A percentile compares a stretch with the other conserved stretches of the same genome.
Conservation (phyloP, 2,329 filamentous ascomycete species). For the Microcyclosporella mali region DNA sequence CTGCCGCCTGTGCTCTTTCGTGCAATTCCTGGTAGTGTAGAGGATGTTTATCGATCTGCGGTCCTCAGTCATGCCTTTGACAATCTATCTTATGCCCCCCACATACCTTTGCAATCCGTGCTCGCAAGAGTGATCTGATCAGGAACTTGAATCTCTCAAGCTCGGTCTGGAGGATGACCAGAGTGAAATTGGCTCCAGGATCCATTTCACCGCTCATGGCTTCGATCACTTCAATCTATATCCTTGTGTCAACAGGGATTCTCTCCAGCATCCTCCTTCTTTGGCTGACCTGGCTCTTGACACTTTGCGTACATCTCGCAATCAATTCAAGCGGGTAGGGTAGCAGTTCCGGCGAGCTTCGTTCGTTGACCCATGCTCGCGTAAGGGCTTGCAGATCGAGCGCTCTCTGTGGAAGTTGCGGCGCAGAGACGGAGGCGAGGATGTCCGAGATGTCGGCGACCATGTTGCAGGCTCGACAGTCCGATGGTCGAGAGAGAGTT, state of each 20-base stretch:
- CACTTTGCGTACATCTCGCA: slow-evolving; percentile 67
- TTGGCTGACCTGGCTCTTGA: slow-evolving; percentile 21
- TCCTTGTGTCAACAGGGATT: slow-evolving; percentile 8
- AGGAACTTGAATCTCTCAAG: slow-evolving; percentile 91
- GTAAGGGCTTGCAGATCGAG: slow-evolving; percentile 84
- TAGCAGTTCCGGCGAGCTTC: slow-evolving; percentile 82
- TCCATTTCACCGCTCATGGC: slow-evolving; percentile 75
- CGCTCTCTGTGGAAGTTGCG: slow-evolving; percentile 49
- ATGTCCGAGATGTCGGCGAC: slow-evolving; percentile 46
- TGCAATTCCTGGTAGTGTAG: slow-evolving; percentile 61
- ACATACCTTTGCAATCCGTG: slow-evolving; percentile 75
- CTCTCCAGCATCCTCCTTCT: background rate
- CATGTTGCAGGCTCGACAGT: slow-evolving; percentile 19
- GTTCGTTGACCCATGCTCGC: slow-evolving; percentile 87
- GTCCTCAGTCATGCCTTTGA: background rate
- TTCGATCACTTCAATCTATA: slow-evolving; percentile 37
- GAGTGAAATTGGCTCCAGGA: slow-evolving; percentile 81
- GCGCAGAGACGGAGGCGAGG: slow-evolving; percentile 44
- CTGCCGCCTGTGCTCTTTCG: slow-evolving; percentile 28
- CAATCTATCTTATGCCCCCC: background rate
- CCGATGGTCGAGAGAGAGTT: background rate
- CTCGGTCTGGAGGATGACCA: slow-evolving; percentile 95
- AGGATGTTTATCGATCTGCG: slow-evolving; percentile 67
- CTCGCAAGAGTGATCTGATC: slow-evolving; percentile 72
- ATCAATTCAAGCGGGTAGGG: slow-evolving; percentile 71